phyloP scores from a whole-genome alignment of 106 monocot genomes.

The Vanilla planifolia region DNA sequence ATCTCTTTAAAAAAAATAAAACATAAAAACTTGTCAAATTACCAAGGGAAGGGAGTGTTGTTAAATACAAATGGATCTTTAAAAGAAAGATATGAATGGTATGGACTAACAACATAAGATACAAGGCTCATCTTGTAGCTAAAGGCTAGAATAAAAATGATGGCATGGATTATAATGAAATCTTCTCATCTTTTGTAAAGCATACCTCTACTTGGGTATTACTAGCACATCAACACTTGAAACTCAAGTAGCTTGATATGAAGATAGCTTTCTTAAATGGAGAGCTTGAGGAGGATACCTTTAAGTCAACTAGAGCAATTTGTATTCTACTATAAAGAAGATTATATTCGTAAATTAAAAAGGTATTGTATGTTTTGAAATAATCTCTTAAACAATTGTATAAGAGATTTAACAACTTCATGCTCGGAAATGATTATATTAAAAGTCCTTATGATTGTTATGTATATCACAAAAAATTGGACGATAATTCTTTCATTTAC shows the following conservation, averaged over 20 bases:
- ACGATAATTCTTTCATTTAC: slow-evolving; percentile 1
- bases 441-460: slow-evolving; percentile 3
- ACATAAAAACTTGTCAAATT: neutral
- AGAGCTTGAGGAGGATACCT: neutral
- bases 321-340: neutral
- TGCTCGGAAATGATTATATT: no score
- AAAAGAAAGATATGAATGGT: neutral
- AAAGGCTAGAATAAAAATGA: neutral
- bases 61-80: neutral
- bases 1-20: neutral
- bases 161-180: neutral
- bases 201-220: neutral
- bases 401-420: no score
- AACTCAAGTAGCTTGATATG: neutral
- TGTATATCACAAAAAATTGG: slow-evolving; percentile 2
- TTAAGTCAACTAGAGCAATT: no score
- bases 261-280: slow-evolving; percentile 6
- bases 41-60: neutral
- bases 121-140: neutral
- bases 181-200: neutral
- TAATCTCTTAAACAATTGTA: no score
- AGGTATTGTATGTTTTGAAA: neutral
- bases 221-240: neutral
- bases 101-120: neutral
- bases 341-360: neutral